Base-by-base conservation (phyloP, 495 filamentous ascomycete species). In the Cercophora samala region DNA sequence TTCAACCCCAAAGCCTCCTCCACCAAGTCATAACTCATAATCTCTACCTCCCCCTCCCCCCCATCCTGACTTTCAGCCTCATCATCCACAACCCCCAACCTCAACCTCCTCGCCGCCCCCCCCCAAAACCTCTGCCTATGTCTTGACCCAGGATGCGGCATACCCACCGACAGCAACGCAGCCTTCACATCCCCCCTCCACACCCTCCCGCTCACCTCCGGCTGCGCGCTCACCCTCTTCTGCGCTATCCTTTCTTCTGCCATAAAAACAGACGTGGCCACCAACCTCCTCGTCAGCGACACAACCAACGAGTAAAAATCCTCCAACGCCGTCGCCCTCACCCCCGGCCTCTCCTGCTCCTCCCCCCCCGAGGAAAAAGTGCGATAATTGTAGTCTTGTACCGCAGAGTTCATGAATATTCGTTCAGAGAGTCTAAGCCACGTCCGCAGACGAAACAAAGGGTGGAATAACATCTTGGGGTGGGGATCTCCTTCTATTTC, bases 331-430 rank as follows among this genome's bases (percentile, higher is more conserved):
- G 84, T 91, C 68, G 76, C 82, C 70, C 80, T 84, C 18, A 97
- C 86, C 0, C 89, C 84, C 0, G 93, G 92, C 3, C 68, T 74
- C 25, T 90, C 84, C 1, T 9, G 2, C 37, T 46, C 2, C 15
- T 46, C 37, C 37, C 13, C 2, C 15, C 13, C 37, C 37, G 37
- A 25, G 23, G 19, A 5, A 6, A 89, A 61, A 63, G 78, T 77
- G 18, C 72, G 78, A 91, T 91, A 96, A 70, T 92, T 92, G 59
- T 87, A 82, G 52, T 89, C 85, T 22, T 77, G 73, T 53, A 84
- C 77, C 2, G 80, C 77, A 4, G 85, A 83, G 74, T 95, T 94
- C 93, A 97, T 96, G 71, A 96, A 95, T 1, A 94, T 52, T 4
- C 80, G 79, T 23, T 82, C 78, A 0, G 91, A 90, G 5, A 96